Conservation (phyloP, 2,329 filamentous ascomycete species). For the Xylaria polymorpha region DNA sequence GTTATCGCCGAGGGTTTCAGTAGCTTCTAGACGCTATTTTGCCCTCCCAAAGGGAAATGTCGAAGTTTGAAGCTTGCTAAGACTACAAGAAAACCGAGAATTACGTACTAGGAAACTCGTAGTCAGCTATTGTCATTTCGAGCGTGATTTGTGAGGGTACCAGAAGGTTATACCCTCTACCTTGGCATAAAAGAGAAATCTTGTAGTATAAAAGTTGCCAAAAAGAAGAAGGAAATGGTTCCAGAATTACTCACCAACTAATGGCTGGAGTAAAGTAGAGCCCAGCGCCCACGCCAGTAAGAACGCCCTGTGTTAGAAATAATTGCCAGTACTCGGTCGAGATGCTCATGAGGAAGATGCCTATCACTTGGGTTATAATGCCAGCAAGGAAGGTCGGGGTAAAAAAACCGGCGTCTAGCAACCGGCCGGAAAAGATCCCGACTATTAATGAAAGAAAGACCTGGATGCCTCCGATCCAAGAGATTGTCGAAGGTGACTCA, state of each 20-base stretch:
- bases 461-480: conserved; percentile 60
- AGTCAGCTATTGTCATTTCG: too few relatives aligned
- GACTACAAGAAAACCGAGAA: too few relatives aligned
- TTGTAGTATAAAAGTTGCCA: too few relatives aligned
- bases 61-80: too few relatives aligned
- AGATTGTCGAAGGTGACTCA: conserved; percentile 53
- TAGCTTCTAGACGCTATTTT: too few relatives aligned
- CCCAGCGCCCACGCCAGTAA: conserved; percentile 64
- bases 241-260: neutral
- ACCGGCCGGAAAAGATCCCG: conserved; percentile 56
- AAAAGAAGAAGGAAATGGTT: too few relatives aligned
- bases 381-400: conserved; percentile 53
- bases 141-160: too few relatives aligned
- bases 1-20: too few relatives aligned
- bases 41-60: too few relatives aligned
- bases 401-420: conserved; percentile 59
- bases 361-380: conserved; percentile 55
- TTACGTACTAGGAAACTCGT: too few relatives aligned
- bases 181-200: too few relatives aligned
- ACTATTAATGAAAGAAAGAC: conserved; percentile 57
- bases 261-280: conserved; percentile 68
- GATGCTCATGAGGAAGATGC: conserved; percentile 59
- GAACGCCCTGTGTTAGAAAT: conserved; percentile 61
- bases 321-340: conserved; percentile 61
- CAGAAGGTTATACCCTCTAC: too few relatives aligned